Base-by-base conservation (phyloP, 345 rosid species). In the Eucalyptus coolabah region DNA sequence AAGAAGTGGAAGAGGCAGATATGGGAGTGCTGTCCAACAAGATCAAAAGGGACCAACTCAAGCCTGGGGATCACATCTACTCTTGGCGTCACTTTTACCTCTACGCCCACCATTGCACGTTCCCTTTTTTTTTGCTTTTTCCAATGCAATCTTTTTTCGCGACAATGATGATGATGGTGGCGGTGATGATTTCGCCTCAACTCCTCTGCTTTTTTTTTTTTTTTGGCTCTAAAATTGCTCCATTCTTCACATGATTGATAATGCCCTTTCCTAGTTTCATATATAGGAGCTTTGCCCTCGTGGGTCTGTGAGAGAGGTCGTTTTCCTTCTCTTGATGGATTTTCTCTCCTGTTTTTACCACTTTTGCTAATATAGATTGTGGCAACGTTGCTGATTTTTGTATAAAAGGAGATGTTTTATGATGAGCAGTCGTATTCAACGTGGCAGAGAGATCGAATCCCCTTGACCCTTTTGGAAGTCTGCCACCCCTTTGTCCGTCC, bases 61-160 rank as follows among this genome's bases (percentile, higher is more conserved):
- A 94, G 88, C 65, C 94, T 12, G 98, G 98, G 23, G 98, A 96
- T 93, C 99, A 97, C 90, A 95, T 97, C 88, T 97, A 96, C 89
- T 94, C 98, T 8, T 97, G 98, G 97, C 93, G 98, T 63, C 89
- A 54, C 44, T 96, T 92, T 88, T 97, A 93, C 91, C 40, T 94
- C 83, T 97, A 97, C 86, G 91, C 96, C 13, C 96, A 94, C 90
- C 99, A 97, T 91, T 98, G 98, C 96, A 88, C 86, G 11, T 32
- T n/a, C 18, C 28, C 45, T 26, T 67, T 90, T 87, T 87, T 91
- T 90, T 54, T 18, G 30, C 23, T 13, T 67, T 81, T 42, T 88
- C 34, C 51, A 53, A 24, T 87, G 50, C 6, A 60, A 32, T 87
- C 67, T 51, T 65, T 65, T 72, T 30, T 54, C 28, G 24, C 54